Base-by-base conservation (phyloP, 805 yeast genomes). In the Suhomyces vadensis region DNA sequence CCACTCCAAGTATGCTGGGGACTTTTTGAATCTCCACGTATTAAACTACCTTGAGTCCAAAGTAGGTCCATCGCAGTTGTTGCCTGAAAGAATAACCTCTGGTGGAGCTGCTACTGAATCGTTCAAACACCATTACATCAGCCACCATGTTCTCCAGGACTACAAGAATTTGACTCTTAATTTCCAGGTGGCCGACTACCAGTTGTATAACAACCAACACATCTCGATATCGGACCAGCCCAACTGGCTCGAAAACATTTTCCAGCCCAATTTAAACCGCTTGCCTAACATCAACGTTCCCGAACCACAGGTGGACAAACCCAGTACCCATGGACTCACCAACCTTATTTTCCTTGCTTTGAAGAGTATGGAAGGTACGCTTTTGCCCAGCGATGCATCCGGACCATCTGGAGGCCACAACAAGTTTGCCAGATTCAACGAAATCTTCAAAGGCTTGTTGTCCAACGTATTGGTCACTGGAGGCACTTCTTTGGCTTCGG, bases 1-100 rank as follows among this genome's bases (percentile, higher is more conserved):
- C 48, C 85, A 80, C 61, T 78, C 87, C 11, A 81, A 79, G 54
- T 86, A 77, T 59, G 97, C 91, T 3, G 98, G 97, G 7, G 92
- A 90, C 61, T 91, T 85, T 61, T 62, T 87, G 43, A 86, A 84
- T 60, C 72, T 79, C 41, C 87, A 86, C 64, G 69, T 82, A 2
- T 63, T 77, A 51, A 70, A 78, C 40, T 78, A 56, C 67, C 54
- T 73, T 74, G 31, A 63, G 61, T 46, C 51, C 17, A 54, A 56
- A 35, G 47, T 60, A 39, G 66, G 69, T 38, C 46, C 57, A 17
- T 54, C 59, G 14, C 60, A 60, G 31, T 42, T 52, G 41, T 20
- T 60, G n/a, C 64, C 65, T 6, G 25, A 37, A 13, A 43, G 48
- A 13, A 56, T 42, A 26, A 43, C 37, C 22, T 39, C 49, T 46